Evolutionary conservation across 305 asterid species (phyloP).

Genomic region (Solanum hybrid): DNA sequence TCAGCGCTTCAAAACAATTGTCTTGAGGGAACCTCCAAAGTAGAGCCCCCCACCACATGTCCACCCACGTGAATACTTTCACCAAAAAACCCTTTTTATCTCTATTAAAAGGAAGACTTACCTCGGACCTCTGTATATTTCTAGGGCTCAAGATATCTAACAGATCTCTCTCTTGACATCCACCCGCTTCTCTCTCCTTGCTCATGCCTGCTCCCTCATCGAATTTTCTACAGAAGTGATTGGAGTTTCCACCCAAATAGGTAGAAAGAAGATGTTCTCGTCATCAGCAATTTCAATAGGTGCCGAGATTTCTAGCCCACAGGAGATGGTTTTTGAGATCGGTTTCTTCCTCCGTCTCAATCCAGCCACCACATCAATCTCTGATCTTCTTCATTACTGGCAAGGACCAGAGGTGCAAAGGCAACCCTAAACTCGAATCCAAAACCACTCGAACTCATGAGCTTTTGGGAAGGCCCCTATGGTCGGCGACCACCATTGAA

Average conservation of each 20-base stretch:
- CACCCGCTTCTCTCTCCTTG: neutral
- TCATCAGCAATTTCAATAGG: neutral
- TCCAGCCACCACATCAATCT: neutral
- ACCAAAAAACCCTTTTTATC: neutral
- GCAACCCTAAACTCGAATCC: neutral
- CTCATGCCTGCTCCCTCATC: neutral
- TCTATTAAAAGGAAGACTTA: neutral
- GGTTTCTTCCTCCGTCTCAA: neutral
- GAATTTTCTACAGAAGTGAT: neutral
- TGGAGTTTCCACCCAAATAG: neutral
- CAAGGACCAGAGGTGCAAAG: neutral
- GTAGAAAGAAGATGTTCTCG: neutral
- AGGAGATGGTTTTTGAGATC: neutral
- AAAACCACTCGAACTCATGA: neutral
- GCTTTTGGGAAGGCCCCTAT: neutral
- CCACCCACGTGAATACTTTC: neutral
- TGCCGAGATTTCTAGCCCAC: neutral
- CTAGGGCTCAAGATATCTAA: neutral
- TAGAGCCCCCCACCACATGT: neutral
- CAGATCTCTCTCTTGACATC: neutral
- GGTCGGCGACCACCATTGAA: neutral
- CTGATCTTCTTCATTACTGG: neutral
- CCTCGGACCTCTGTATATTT: neutral
- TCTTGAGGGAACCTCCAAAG: neutral
- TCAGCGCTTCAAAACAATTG: neutral